Evolutionary conservation across 208 protist genomes (phyloP).

Genomic region (Crithidia thermophila): DNA sequence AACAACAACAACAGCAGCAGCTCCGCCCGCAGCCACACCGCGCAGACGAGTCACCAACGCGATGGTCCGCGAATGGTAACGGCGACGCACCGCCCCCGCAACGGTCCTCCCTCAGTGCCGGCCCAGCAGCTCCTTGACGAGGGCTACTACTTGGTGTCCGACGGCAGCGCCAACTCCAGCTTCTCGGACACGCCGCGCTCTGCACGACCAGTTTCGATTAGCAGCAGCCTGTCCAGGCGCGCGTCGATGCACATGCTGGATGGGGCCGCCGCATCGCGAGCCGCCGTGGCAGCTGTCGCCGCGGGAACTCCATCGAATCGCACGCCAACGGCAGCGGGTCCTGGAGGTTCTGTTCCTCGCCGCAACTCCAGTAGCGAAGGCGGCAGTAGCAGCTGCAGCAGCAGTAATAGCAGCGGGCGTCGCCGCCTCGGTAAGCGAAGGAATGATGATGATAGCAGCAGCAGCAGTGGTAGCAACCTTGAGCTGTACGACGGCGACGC

Average conservation of each 20-base stretch:
- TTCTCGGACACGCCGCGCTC: constrained; percentile 43
- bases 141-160: constrained; percentile 30
- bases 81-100: not conserved
- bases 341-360: too few relatives aligned
- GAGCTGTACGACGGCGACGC: constrained; percentile 5
- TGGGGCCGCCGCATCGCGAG: too few relatives aligned
- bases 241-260: constrained; percentile 13
- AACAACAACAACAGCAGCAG: constrained; percentile 2
- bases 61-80: not conserved
- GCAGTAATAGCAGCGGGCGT: not conserved
- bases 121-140: constrained; percentile 28
- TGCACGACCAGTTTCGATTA: constrained; percentile 15
- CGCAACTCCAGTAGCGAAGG: not conserved
- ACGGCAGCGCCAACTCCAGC: constrained; percentile 59
- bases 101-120: constrained; percentile 1
- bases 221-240: constrained; percentile 4
- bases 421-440: not conserved
- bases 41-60: not conserved
- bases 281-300: not conserved
- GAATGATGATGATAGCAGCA: too few relatives aligned
- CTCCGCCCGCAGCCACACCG: constrained; percentile 6
- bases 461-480: not conserved
- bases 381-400: not conserved
- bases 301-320: not conserved
- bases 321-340: not conserved